Conservation (phyloP, 2,329 filamentous ascomycete species). For the Aureobasidium sp. region DNA sequence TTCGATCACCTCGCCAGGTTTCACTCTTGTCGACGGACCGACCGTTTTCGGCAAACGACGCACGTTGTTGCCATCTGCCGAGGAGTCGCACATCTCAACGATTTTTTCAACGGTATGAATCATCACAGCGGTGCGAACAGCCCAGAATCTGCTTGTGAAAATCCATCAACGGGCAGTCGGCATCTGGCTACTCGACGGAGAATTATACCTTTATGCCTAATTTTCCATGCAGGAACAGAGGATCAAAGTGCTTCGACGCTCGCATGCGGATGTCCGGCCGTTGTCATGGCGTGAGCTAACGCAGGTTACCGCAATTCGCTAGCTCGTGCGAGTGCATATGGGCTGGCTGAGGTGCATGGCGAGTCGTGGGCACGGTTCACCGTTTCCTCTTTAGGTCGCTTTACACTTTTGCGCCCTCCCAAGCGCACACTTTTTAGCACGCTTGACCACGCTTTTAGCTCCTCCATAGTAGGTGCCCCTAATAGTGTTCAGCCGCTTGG, state of each 20-base stretch:
- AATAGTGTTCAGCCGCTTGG: conserved; percentile 9
- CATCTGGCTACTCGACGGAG: neutral
- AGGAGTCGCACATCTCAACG: neutral
- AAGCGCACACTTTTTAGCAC: conserved; percentile 2
- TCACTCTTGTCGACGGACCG: neutral
- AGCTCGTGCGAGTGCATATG: neutral
- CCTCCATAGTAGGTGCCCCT: neutral
- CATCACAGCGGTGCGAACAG: neutral
- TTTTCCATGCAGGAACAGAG: conserved; percentile 7
- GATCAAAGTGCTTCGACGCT: neutral
- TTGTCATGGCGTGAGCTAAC: neutral
- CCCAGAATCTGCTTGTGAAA: neutral
- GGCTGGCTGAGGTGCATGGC: conserved; percentile 5
- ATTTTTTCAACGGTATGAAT: neutral
- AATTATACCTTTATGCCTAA: neutral
- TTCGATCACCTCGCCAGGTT: neutral
- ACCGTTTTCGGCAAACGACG: conserved; percentile 3
- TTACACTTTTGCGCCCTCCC: neutral
- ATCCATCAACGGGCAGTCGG: neutral
- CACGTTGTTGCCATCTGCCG: neutral
- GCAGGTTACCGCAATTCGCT: conserved; percentile 1
- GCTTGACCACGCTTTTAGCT: conserved; percentile 8
- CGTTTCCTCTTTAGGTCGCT: conserved; percentile 6
- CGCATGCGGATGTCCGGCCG: neutral
- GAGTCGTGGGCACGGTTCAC: neutral